Conservation (phyloP, 2,329 filamentous ascomycete species). For the Scedosporium dehoogii region DNA sequence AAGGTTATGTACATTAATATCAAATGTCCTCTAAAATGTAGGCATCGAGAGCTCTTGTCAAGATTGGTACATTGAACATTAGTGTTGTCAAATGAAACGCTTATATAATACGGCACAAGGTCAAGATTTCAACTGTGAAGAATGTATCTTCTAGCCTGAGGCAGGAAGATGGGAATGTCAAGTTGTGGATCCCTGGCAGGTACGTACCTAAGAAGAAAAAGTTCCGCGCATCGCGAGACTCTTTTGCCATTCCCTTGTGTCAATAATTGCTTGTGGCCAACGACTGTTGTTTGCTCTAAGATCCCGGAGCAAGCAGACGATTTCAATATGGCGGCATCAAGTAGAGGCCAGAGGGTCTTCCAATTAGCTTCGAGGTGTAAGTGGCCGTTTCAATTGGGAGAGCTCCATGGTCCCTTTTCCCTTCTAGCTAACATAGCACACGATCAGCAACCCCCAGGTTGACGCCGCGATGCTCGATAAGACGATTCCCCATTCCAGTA, state of each 20-base stretch:
- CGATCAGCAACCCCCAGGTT: slow-evolving; percentile 7
- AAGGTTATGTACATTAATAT: too few relatives aligned
- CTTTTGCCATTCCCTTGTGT: not conserved
- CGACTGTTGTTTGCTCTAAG: slow-evolving; percentile 9
- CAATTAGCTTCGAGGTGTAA: slow-evolving; percentile 41
- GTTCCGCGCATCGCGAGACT: slow-evolving; percentile 7
- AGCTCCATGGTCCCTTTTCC: not conserved
- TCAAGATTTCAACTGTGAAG: too few relatives aligned
- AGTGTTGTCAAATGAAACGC: too few relatives aligned
- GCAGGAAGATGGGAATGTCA: not conserved
- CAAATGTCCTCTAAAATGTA: too few relatives aligned
- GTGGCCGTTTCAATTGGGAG: slow-evolving; percentile 12
- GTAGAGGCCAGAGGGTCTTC: slow-evolving; percentile 43
- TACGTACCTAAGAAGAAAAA: slow-evolving; percentile 6
- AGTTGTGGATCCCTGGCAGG: not conserved
- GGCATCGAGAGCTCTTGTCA: too few relatives aligned
- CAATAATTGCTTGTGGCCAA: not conserved
- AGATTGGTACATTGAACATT: too few relatives aligned
- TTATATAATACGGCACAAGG: too few relatives aligned
- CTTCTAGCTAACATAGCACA: not conserved
- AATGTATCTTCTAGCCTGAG: too few relatives aligned
- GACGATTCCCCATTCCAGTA: not conserved
- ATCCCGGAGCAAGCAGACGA: slow-evolving; percentile 4
- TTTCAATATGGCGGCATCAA: slow-evolving; percentile 41
- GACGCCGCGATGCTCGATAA: slow-evolving; percentile 4